Conservation (phyloP, 148 eudicot genomes). For the Nepenthes mirabilis region DNA sequence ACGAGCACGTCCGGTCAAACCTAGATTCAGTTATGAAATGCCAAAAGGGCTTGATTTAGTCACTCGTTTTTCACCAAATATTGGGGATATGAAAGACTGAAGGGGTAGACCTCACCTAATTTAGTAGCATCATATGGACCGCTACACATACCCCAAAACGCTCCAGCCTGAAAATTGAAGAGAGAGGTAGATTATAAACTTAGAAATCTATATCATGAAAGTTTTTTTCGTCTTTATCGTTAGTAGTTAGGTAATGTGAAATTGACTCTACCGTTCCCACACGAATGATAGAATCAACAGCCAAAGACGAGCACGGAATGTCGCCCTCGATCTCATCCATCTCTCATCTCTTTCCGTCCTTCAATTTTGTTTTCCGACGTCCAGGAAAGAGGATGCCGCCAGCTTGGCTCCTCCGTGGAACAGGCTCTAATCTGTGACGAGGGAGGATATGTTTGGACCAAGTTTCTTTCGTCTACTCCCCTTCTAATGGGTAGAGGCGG, state of each 20-base stretch:
- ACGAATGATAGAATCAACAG: slow-evolving; percentile 54
- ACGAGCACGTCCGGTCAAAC: slow-evolving; percentile 41
- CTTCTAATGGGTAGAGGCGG: too few relatives aligned
- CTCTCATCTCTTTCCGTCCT: neutral
- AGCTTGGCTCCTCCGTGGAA: too few relatives aligned
- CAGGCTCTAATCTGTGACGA: too few relatives aligned
- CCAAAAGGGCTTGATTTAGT: slow-evolving; percentile 1
- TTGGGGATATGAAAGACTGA: neutral
- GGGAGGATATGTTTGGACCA: too few relatives aligned
- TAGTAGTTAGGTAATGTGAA: neutral
- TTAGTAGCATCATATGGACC: slow-evolving; percentile 63
- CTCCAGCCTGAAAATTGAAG: slow-evolving; percentile 49
- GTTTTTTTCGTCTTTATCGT: neutral
- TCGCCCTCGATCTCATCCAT: slow-evolving; percentile 26
- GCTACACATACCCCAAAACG: slow-evolving; percentile 65
- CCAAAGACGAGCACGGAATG: slow-evolving; percentile 54
- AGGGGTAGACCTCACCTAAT: slow-evolving; percentile 28
- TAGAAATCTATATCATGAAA: neutral
- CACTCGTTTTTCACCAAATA: neutral
- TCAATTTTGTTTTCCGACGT: too few relatives aligned
- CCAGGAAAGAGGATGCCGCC: too few relatives aligned
- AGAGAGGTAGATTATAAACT: neutral
- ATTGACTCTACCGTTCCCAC: slow-evolving; percentile 38
- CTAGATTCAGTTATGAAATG: slow-evolving; percentile 11
- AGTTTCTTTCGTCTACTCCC: too few relatives aligned